Evolutionary conservation across 2,329 filamentous ascomycete species (phyloP).

Genomic region (Colletotrichum trifolii): DNA sequence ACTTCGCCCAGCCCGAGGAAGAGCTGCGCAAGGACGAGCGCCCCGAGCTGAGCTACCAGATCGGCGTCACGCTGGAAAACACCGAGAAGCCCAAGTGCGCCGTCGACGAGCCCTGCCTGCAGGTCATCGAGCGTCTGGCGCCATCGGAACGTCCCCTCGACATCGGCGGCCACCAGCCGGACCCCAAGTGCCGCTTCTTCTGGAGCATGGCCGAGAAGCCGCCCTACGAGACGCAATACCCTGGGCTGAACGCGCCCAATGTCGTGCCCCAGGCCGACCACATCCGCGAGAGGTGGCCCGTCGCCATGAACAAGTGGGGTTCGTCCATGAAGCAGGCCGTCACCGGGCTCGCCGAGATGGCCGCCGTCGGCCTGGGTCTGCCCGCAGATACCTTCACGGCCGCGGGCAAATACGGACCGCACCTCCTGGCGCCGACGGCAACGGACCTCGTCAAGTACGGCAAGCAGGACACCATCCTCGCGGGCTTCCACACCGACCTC

Average conservation of each 20-base stretch:
- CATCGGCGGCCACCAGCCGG: constrained; percentile 65
- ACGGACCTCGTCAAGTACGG: constrained; percentile 67
- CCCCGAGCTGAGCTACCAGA: constrained; percentile 68
- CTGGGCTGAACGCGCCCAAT: constrained; percentile 65
- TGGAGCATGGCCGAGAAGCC: constrained; percentile 68
- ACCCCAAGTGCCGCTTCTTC: constrained; percentile 73
- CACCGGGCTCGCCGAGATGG: constrained; percentile 68
- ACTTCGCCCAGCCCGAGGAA: constrained; percentile 67
- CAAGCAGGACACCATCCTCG: constrained; percentile 66
- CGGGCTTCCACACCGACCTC: constrained; percentile 72
- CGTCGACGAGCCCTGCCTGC: constrained; percentile 69
- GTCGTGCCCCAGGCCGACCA: constrained; percentile 61
- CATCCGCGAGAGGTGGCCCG: constrained; percentile 63
- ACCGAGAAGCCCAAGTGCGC: constrained; percentile 73
- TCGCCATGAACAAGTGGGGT: constrained; percentile 68
- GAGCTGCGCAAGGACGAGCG: constrained; percentile 63
- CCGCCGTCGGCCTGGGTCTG: constrained; percentile 66
- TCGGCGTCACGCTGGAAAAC: constrained; percentile 71
- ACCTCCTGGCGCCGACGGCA: constrained; percentile 70
- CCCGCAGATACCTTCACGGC: constrained; percentile 63
- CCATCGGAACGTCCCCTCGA: constrained; percentile 68
- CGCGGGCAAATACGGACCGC: constrained; percentile 68
- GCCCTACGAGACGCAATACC: constrained; percentile 66
- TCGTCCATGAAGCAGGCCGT: constrained; percentile 70
- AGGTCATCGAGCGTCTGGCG: constrained; percentile 64